Evolutionary conservation across 2,329 filamentous ascomycete species (phyloP), one percentile per base, ranked within the genome.

Genomic region (Dactylellina cionopaga): DNA sequence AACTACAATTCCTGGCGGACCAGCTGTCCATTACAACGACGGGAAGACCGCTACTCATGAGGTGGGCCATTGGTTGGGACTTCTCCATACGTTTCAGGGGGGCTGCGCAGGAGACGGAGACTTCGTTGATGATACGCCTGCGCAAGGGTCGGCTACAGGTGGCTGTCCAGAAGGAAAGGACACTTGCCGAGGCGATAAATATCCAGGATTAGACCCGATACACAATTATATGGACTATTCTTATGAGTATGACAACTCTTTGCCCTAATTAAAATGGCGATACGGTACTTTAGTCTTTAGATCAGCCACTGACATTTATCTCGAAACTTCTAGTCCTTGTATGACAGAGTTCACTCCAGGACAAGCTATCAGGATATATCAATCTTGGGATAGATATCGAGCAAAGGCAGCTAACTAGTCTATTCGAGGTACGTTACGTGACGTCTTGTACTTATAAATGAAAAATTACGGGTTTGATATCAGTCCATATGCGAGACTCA

Each of bases 161-260:
- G 79, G 77, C 9, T 80, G 79, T 66, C 75, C 75, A 5, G 62
- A 13, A 2, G 74, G 74, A 25, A 74, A 76, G 15, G 78, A 80
- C 29, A 76, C 76, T 2, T 80, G 79, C 74, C 17, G 31, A 2
- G 65, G 65, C 5, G 75, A 76, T 31, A 52, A 43, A 58, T 69
- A 63, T 41, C 19, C 74, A 6, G 79, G 79, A 1, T 10, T 75
- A 19, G 79, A 80, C 63, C 78, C 78, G 0, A 77, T 80, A 39
- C 76, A 77, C 31, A 80, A 80, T 68, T 79, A 76, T 75, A 80
- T 80, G 79, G 77, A 79, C 66, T 80, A 80, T 65, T 52, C 56
- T 15, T 39, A 63, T 29, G 65, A 71, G 65, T 71, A 52, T 10
- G 7, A 24, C 25, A 27, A 17, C 5, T 17, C 11, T 35, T 54